Evolutionary conservation across 768 basidiomycete species (phyloP).

Genomic region (Tremella fuciformis): DNA sequence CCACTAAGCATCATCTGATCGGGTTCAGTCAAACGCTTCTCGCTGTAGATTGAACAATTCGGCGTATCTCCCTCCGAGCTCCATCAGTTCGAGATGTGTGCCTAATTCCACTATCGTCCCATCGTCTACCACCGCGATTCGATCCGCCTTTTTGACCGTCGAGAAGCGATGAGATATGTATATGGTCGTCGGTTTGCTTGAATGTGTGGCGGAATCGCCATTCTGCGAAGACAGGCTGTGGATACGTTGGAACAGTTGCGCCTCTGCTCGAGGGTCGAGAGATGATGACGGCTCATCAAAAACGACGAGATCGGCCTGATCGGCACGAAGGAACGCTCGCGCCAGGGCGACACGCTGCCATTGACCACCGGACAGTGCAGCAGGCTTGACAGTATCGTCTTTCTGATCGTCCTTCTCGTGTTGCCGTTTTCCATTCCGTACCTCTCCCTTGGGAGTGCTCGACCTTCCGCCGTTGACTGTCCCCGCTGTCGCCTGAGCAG

Average conservation of each 20-base stretch:
- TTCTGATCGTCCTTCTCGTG: too few species aligned
- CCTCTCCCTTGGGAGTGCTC: not conserved
- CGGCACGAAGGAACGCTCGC: constrained; percentile 80
- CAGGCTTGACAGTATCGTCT: not conserved
- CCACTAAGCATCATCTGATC: too few species aligned
- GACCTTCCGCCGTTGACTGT: not conserved
- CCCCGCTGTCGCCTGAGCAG: too few species aligned
- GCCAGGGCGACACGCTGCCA: constrained; percentile 66
- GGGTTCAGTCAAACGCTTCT: constrained; percentile 27
- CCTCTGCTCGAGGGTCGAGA: constrained; percentile 45
- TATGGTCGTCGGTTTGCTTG: constrained; percentile 30
- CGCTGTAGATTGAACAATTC: constrained; percentile 46
- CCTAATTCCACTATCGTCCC: constrained; percentile 43
- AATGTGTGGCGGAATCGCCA: not conserved
- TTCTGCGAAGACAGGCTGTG: constrained; percentile 30
- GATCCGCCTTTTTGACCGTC: constrained; percentile 36
- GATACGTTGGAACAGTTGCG: constrained; percentile 42
- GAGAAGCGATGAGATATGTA: constrained; percentile 44
- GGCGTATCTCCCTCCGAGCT: constrained; percentile 30
- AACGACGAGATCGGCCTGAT: constrained; percentile 71
- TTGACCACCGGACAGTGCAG: constrained; percentile 72
- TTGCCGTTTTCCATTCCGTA: not conserved
- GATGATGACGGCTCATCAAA: constrained; percentile 60
- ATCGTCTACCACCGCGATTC: constrained; percentile 37
- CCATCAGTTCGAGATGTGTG: constrained; percentile 41